These are phyloP conservation scores for Plasmodium billcollinsi DNA, from an alignment of 169 alveolate species.

Conservation along the genomic window DNA sequence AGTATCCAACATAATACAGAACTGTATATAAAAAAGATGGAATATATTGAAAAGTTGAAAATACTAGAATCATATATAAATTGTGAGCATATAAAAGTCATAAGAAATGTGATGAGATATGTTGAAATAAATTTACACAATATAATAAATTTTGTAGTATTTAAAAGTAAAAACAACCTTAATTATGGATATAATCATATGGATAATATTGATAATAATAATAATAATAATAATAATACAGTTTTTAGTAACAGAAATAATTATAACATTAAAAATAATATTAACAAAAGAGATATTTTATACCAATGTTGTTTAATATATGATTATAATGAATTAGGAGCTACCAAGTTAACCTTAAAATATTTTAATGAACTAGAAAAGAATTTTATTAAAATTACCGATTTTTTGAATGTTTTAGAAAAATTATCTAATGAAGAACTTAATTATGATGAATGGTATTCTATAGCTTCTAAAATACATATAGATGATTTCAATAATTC, in stretches of 20 bases:
- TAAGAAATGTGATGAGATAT: slow-evolving; percentile 40
- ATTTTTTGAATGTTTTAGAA: slow-evolving; percentile 24
- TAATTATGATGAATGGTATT: slow-evolving; percentile 67
- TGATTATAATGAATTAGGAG: slow-evolving; percentile 67
- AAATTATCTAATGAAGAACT: slow-evolving; percentile 65
- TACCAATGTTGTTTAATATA: slow-evolving; percentile 54
- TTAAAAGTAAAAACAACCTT: neutral
- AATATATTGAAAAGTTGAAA: slow-evolving; percentile 27
- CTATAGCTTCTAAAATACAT: slow-evolving; percentile 49
- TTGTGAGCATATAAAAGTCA: slow-evolving; percentile 49
- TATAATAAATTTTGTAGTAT: slow-evolving; percentile 28
- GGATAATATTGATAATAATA: too few relatives aligned
- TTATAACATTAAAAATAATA: neutral
- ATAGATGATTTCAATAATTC: slow-evolving; percentile 50
- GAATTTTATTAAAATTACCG: slow-evolving; percentile 29
- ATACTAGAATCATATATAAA: slow-evolving; percentile 21
- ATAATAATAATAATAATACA: neutral
- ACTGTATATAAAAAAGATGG: neutral
- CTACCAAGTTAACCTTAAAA: slow-evolving; percentile 48
- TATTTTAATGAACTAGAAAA: slow-evolving; percentile 57
- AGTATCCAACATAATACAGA: neutral
- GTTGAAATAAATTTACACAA: slow-evolving; percentile 45
- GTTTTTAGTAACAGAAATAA: neutral
- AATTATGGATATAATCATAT: too few relatives aligned
- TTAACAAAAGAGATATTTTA: slow-evolving; percentile 39